phyloP scores from a whole-genome alignment of 2,329 filamentous ascomycete genomes.

The Coniochaeta sp. region DNA sequence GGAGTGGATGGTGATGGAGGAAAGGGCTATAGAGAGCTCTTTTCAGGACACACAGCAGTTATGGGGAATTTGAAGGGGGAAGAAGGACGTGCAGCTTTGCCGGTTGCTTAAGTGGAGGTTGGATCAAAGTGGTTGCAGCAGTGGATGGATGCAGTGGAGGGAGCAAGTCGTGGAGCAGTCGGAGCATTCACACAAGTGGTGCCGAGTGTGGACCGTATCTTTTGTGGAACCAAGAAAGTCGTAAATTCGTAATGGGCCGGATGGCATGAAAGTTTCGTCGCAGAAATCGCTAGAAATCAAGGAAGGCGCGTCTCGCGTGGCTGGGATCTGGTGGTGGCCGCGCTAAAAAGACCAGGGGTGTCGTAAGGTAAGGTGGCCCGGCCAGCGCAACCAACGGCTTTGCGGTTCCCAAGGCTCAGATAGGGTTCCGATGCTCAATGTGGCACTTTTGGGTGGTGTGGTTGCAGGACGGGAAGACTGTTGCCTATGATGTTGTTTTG shows the following conservation, averaged over 20 bases:
- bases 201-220: constrained; percentile 2
- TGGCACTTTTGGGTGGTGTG: neutral
- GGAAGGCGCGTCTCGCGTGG: constrained; percentile 16
- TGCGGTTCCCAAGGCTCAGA: too few species aligned
- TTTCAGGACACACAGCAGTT: neutral
- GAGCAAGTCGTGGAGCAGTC: too few species aligned
- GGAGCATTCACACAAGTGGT: neutral
- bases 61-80: neutral
- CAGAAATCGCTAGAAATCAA: constrained; percentile 17
- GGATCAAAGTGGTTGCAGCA: neutral
- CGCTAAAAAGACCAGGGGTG: neutral
- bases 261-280: constrained; percentile 9
- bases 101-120: neutral
- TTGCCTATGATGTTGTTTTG: neutral
- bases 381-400: neutral
- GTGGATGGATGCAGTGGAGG: too few species aligned
- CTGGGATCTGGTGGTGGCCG: constrained; percentile 11
- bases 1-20: neutral
- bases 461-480: neutral
- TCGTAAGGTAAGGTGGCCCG: too few species aligned
- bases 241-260: neutral
- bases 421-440: too few species aligned
- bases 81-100: neutral
- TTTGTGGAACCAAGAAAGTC: neutral
- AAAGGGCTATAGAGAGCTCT: neutral